Evolutionary conservation across 2,329 filamentous ascomycete species (phyloP).

Genomic region (Davidsoniella australis): DNA sequence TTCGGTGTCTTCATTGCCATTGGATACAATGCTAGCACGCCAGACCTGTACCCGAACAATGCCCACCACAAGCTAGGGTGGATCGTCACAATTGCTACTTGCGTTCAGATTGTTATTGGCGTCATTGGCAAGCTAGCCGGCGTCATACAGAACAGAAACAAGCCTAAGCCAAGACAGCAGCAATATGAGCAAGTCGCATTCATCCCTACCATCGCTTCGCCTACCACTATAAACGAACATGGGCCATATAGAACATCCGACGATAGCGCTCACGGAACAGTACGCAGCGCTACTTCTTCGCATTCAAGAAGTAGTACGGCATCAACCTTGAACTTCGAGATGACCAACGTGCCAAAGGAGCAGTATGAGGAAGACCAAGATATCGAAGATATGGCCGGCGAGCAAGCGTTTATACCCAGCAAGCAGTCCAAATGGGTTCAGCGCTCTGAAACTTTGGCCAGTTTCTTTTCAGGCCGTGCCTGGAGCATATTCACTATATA

Average conservation of each 20-base stretch:
- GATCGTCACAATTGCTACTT: conserved; percentile 57
- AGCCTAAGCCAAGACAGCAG: conserved; percentile 4
- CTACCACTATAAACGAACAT: conserved; percentile 25
- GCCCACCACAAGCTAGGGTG: conserved; percentile 81
- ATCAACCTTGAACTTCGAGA: conserved; percentile 34
- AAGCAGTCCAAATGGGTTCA: not conserved
- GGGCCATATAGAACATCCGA: conserved; percentile 42
- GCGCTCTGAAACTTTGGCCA: not conserved
- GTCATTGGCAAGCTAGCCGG: conserved; percentile 44
- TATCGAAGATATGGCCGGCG: conserved; percentile 20
- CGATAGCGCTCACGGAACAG: conserved; percentile 61
- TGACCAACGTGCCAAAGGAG: conserved; percentile 26
- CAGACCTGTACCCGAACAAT: conserved; percentile 74
- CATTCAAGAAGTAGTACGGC: conserved; percentile 38
- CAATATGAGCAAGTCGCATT: conserved; percentile 7
- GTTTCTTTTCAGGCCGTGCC: conserved; percentile 22
- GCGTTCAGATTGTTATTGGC: conserved; percentile 52
- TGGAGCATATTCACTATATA: conserved; percentile 32
- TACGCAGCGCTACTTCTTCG: conserved; percentile 48
- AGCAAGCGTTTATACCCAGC: not conserved
- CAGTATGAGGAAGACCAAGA: conserved; percentile 26
- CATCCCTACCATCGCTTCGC: not conserved
- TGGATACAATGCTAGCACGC: conserved; percentile 64
- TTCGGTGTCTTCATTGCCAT: conserved; percentile 47
- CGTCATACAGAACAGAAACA: not conserved